Base-by-base conservation (phyloP, 371 early-diverging fungal genomes). In the Mucor lusitanicus region DNA sequence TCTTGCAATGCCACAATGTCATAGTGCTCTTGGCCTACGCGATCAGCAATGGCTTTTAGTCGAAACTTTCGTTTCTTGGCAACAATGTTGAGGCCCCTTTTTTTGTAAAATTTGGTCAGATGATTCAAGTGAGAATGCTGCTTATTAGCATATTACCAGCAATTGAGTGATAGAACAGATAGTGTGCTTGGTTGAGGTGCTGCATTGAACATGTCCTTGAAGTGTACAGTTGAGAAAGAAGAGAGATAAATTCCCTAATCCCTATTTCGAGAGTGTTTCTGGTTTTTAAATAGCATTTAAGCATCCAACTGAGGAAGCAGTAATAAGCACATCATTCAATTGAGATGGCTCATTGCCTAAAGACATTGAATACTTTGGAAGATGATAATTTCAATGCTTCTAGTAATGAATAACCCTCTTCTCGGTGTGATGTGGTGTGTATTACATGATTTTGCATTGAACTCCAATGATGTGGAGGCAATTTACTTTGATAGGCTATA, bases 1-100 rank as follows among this genome's bases (percentile, higher is more conserved):
- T 89, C 90, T 64, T 89, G 90, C 17, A 89, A 73, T 0, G 88
- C 85, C 1, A 89, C 85, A 66, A 89, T 81, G 40, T 88, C 87
- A 61, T 85, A 81, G 3, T 72, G 55, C 11, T 75, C 39, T 15
- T 63, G 50, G 23, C 76, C 65, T n/a, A 89, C 63, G 25, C 73
- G 64, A 19, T 81, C 74, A 30, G 84, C 90, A 71, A 89, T 89
- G 3, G 87, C 86, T 23, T 61, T 44, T 28, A 89, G 64, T 1
- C 90, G 82, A 23, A 77, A 71, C 39, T 70, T 61, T 3, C 86
- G 79, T 54, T 87, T 48, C 46, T 82, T 82, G 9, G 88, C 78
- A 25, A 87, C 78, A 50, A 83, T 60, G 40, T 78, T 74, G 35
- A 90, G 77, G 5, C 88, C 87, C 90, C 90, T 35, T 35, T 35